Evolutionary conservation across 2,329 filamentous ascomycete genomes (phyloP), one percentile per base, ranked within the genome.

Genomic region (Hysterium pulicare): DNA sequence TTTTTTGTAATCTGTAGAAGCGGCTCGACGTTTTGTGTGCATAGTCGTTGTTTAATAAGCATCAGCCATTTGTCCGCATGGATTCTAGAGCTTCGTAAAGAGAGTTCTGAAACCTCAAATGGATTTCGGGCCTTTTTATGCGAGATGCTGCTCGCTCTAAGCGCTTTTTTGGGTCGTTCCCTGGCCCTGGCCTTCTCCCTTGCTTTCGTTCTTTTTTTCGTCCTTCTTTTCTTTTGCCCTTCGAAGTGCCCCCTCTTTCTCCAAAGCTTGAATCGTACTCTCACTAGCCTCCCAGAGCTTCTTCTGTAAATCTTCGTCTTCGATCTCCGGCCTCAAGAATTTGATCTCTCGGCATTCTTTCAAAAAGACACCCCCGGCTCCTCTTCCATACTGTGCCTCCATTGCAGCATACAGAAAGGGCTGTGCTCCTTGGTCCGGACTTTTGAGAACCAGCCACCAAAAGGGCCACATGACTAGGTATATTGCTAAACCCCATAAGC

Each of bases 241-340:
- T 44, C 75, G 78, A 38, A 80, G 69, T 7, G 90, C 90, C 19
- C 84, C 80, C 61, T 85, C 81, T 71, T 87, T 94, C 68, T 97
- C 90, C 11, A 84, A 79, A 54, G 78, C 78, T 64, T 94, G 84
- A 42, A 97, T 84, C 49, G 94, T 79, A 60, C 81, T 82, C 58
- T 95, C 90, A 60, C 87, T 95, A 45, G 87, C 83, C 61, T 94
- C 81, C 91, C 91, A 98, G 13, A 98, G 72, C 63, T 83, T 81
- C 76, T 94, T 90, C 45, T 89, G 90, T 22, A 87, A 70, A 16
- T 78, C 78, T 50, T 94, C 90, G 59, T 95, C 86, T 50, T 78
- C 77, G 33, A 96, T 76, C 57, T 96, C 90, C 20, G 71, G 74
- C 40, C 87, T 76, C 20, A 84, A 77, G 64, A 82, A 85, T 48